A percentile compares a stretch with the other conserved stretches of the same genome.
Conservation (phyloP, 169 alveolate genomes). For the Plasmodium falciparum region DNA sequence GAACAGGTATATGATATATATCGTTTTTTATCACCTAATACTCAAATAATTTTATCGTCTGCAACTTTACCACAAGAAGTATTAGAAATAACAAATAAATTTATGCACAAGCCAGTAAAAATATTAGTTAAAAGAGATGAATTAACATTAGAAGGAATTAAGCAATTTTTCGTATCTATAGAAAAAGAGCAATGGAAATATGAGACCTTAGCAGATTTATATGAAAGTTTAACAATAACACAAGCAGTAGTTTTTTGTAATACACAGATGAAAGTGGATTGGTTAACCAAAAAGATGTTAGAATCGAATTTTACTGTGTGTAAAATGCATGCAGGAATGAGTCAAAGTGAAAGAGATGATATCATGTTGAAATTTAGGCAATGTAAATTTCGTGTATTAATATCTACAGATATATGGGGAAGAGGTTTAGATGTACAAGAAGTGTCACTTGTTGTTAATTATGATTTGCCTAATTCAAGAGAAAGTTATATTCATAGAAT, state of each 20-base stretch:
- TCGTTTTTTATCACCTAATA: conserved; percentile 85
- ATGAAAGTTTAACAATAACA: conserved; percentile 98
- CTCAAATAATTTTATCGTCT: conserved; percentile 94
- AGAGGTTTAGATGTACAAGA: conserved; percentile 99
- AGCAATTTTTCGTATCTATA: conserved; percentile 98
- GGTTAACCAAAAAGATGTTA: conserved; percentile 94
- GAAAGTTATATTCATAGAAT: conserved; percentile 99
- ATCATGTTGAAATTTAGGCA: conserved; percentile 98
- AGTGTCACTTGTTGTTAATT: conserved; percentile 98
- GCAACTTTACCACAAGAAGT: conserved; percentile 99
- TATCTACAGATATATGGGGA: conserved; percentile 99
- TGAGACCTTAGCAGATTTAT: conserved; percentile 95
- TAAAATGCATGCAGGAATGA: conserved; percentile 99
- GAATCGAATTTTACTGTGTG: conserved; percentile 97
- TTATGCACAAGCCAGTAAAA: conserved; percentile 97
- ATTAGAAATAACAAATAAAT: conserved; percentile 95
- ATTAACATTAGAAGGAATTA: conserved; percentile 98
- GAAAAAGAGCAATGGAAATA: conserved; percentile 98
- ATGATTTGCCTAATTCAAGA: conserved; percentile 97
- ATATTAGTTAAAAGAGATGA: conserved; percentile 98
- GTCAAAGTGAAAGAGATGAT: conserved; percentile 97
- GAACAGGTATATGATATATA: conserved; percentile 92
- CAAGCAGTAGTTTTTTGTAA: conserved; percentile 99
- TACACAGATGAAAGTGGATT: conserved; percentile 97
- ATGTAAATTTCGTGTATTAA: conserved; percentile 98